Conservation (phyloP, 371 early-diverging fungal species). For the Synchytrium microbalum region DNA sequence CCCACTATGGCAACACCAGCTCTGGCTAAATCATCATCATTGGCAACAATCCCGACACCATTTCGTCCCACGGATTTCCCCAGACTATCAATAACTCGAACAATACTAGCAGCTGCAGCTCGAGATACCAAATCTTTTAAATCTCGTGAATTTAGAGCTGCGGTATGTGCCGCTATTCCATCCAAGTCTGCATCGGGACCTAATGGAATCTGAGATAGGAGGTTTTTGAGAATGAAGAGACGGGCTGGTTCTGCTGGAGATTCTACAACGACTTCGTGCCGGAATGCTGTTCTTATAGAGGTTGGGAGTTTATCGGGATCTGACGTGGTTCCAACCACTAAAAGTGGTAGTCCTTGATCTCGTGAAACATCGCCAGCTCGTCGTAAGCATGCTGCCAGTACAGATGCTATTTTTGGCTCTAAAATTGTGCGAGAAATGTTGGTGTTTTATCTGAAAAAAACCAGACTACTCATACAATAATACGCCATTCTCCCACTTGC, state of each 20-base stretch:
- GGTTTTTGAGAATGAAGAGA: constrained; percentile 13
- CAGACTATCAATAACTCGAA: constrained; percentile 52
- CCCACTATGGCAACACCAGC: constrained; percentile 68
- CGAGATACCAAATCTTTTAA: constrained; percentile 64
- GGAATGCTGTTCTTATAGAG: background rate
- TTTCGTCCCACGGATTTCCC: background rate
- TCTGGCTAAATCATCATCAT: constrained; percentile 41
- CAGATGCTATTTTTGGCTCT: constrained; percentile 25
- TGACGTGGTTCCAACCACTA: background rate
- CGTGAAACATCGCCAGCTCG: constrained; percentile 57
- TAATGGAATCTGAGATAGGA: constrained; percentile 20
- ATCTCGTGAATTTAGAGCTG: constrained; percentile 83
- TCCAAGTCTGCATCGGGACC: constrained; percentile 53
- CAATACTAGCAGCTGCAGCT: constrained; percentile 60
- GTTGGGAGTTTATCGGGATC: background rate
- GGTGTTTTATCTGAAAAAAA: background rate
- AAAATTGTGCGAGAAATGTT: background rate
- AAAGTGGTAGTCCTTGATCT: constrained; percentile 38
- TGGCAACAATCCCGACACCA: background rate
- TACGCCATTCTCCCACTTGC: constrained; percentile 13
- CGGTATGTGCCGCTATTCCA: constrained; percentile 76
- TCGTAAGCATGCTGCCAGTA: constrained; percentile 52
- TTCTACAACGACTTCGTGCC: background rate
- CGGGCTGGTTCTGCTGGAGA: constrained; percentile 23
- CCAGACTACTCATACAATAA: background rate